A percentile compares a stretch with the other conserved stretches of the same genome.
phyloP scores from a whole-genome alignment of 2,329 filamentous ascomycete genomes.

The Tolypocladium amazonense region DNA sequence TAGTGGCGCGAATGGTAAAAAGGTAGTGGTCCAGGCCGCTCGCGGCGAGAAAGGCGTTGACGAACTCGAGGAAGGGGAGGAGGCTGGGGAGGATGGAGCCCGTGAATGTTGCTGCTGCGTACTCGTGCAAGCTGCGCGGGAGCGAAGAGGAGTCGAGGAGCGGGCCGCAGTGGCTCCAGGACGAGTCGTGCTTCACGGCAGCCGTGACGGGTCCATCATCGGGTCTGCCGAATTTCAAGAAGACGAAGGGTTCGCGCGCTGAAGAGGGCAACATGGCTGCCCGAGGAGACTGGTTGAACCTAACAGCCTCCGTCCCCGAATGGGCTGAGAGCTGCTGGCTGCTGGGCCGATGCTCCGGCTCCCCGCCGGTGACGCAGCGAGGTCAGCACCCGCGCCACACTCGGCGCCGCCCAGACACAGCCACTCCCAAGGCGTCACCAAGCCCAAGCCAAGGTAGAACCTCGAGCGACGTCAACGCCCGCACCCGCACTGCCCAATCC shows the following conservation, averaged over 20 bases:
- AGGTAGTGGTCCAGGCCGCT: neutral
- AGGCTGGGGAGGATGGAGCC: neutral
- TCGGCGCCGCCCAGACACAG: conserved; percentile 1
- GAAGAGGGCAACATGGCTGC: neutral
- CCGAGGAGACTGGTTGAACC: neutral
- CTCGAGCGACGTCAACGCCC: neutral
- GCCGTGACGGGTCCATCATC: neutral
- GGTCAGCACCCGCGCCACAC: neutral
- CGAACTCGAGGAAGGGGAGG: neutral
- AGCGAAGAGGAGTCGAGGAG: neutral
- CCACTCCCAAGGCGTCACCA: conserved; percentile 5
- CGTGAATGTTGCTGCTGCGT: neutral
- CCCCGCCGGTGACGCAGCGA: neutral
- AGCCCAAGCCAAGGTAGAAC: neutral
- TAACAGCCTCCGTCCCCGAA: too few relatives aligned
- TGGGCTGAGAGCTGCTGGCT: too few relatives aligned
- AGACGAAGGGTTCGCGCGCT: neutral
- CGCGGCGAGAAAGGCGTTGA: neutral
- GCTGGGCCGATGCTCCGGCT: too few relatives aligned
- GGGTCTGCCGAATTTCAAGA: neutral
- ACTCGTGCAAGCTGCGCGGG: neutral
- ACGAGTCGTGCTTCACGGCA: neutral
- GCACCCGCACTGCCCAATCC: neutral
- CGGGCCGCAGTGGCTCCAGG: neutral
- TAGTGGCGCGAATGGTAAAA: neutral